phyloP scores from a whole-genome alignment of 148 eudicot genomes.

The Vaccinium vitisidaea region DNA sequence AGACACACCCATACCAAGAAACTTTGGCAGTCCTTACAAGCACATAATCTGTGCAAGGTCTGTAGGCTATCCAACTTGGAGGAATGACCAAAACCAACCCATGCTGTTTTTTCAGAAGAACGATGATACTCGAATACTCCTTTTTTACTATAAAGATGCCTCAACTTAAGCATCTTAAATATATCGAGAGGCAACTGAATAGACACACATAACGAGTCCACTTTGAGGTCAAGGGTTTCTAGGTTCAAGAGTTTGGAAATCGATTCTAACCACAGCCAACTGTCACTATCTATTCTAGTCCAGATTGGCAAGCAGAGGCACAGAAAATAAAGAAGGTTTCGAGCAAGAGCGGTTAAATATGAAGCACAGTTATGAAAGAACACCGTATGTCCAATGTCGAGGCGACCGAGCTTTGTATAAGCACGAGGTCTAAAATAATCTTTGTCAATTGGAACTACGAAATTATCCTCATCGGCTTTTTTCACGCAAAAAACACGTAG shows the following conservation, averaged over 20 bases:
- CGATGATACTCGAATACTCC: neutral
- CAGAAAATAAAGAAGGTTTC: rapidly evolving
- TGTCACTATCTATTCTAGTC: too few relatives aligned
- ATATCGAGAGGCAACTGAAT: neutral
- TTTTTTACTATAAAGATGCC: too few relatives aligned
- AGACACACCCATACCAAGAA: too few relatives aligned
- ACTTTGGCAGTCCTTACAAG: neutral
- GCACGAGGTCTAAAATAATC: neutral
- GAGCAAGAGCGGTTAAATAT: neutral
- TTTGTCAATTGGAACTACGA: conserved; percentile 4
- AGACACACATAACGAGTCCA: too few relatives aligned
- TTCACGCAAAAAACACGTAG: conserved; percentile 41
- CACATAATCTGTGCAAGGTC: neutral
- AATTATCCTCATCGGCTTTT: conserved; percentile 33
- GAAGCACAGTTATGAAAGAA: neutral
- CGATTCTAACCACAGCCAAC: too few relatives aligned
- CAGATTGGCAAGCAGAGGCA: too few relatives aligned
- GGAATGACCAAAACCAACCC: neutral
- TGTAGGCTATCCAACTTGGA: neutral
- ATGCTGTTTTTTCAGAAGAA: too few relatives aligned
- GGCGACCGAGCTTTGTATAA: neutral
- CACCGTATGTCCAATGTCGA: neutral
- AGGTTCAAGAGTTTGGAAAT: neutral
- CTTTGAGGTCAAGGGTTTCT: neutral
- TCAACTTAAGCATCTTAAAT: neutral